phyloP scores from a whole-genome alignment of 495 filamentous ascomycete genomes.

The Lasiosphaeris hirsuta region DNA sequence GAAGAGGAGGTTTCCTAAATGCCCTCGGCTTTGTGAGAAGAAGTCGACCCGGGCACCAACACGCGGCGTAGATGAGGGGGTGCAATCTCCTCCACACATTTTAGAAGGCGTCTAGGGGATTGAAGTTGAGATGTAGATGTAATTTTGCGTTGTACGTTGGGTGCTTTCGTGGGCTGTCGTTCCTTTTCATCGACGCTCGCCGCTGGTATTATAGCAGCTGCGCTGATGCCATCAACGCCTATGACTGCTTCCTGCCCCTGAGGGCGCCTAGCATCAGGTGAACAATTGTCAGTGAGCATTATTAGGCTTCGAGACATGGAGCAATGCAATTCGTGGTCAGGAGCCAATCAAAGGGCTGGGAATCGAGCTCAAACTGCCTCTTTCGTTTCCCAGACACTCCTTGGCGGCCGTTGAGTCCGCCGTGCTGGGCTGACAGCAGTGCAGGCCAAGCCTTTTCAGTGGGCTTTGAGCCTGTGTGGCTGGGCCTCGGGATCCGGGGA shows the following conservation, averaged over 20 bases:
- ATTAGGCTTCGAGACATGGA: background rate
- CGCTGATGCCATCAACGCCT: too few relatives aligned
- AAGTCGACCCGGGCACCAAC: constrained; percentile 31
- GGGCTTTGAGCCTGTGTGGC: too few relatives aligned
- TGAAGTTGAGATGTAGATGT: background rate
- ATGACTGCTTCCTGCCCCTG: background rate
- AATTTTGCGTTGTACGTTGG: background rate
- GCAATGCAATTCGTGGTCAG: background rate
- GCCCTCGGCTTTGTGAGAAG: constrained; percentile 11
- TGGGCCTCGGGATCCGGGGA: too few relatives aligned
- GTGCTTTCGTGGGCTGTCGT: too few relatives aligned
- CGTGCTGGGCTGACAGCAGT: background rate
- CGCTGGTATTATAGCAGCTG: too few relatives aligned
- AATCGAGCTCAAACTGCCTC: constrained; percentile 26
- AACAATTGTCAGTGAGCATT: background rate
- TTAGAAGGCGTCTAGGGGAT: background rate
- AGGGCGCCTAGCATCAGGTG: background rate
- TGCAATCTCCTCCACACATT: constrained; percentile 30
- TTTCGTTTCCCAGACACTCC: constrained; percentile 8
- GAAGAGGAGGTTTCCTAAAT: constrained; percentile 31
- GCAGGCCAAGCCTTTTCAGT: too few relatives aligned
- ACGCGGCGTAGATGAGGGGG: constrained; percentile 25
- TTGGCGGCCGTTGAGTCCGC: constrained; percentile 12
- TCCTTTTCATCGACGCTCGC: too few relatives aligned
- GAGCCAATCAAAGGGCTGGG: constrained; percentile 12